phyloP scores from a whole-genome alignment of 768 basidiomycete genomes.

The Sarcodon aspratus region DNA sequence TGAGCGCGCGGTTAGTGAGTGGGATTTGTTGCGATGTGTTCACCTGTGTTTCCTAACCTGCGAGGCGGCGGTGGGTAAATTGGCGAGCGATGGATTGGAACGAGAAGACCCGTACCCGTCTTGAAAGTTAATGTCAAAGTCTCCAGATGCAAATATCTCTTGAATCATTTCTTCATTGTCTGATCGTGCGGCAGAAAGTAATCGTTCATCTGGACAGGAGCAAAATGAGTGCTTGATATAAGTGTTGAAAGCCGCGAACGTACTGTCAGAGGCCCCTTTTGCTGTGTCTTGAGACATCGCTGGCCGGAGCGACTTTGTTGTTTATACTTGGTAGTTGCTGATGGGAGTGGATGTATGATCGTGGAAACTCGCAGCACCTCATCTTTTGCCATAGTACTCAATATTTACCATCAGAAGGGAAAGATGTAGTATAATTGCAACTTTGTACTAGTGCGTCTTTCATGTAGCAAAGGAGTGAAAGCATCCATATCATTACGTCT shows the following conservation, averaged over 20 bases:
- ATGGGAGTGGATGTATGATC: too few relatives aligned
- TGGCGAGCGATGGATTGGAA: background rate
- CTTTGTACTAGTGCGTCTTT: too few relatives aligned
- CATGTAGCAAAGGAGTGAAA: too few relatives aligned
- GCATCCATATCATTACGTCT: too few relatives aligned
- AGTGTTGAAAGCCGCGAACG: background rate
- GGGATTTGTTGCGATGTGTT: background rate
- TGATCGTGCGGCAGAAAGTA: slow-evolving; percentile 59
- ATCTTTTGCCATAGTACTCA: too few relatives aligned
- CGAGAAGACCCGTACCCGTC: slow-evolving; percentile 52
- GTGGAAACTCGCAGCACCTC: too few relatives aligned
- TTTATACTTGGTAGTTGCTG: too few relatives aligned
- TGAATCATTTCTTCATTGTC: slow-evolving; percentile 64
- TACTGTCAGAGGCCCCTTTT: background rate
- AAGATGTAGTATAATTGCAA: too few relatives aligned
- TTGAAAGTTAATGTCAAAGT: slow-evolving; percentile 62
- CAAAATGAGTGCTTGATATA: background rate
- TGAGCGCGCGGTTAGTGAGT: background rate
- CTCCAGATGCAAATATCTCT: slow-evolving; percentile 39
- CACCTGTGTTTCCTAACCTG: slow-evolving; percentile 72
- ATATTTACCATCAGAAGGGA: too few relatives aligned
- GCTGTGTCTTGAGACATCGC: too few relatives aligned
- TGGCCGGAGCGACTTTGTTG: too few relatives aligned
- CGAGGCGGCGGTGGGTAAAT: background rate
- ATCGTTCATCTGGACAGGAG: slow-evolving; percentile 43